Base-by-base conservation (phyloP, 306 rosid species). In the Malus sieversii region DNA sequence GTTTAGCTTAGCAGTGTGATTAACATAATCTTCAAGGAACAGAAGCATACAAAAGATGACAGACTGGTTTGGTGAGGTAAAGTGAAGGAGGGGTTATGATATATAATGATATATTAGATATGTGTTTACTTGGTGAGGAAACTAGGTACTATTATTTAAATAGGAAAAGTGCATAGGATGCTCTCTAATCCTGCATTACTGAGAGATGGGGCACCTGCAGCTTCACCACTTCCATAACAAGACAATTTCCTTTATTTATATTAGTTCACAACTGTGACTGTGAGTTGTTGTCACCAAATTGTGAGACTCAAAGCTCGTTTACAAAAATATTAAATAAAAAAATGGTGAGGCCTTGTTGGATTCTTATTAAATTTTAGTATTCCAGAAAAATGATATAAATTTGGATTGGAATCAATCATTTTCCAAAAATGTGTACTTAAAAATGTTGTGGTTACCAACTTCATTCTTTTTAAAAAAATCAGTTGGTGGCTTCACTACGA, bases 81-180 rank as follows among this genome's bases (percentile, higher is more conserved):
- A 38, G 75, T 9, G 15, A 70, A 38, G 48, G 48, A 45, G 38
- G 38, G 45, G 45, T 42, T 42, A 42, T 42, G 45, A 42, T 42
- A 9, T 62, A 63, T 62, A 51, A 70, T 35, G 52, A 20, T 42
- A 52, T 10, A 57, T n/a, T 46, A 69, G 55, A 23, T 53, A 29
- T 18, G 32, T 63, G 33, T 68, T 73, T 73, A 78, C 58, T 42
- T 69, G 74, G 44, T 15, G 68, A 25, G 70, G 30, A 77, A 78
- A 78, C 63, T 55, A 30, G 10, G 12, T 32, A 65, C 35, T 48
- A 48, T 60, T 22, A 16, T 62, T 20, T 33, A 57, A 33, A 78
- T 45, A 71, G 64, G 71, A 80, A 65, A 61, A 19, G 51, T 32
- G 86, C 93, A 83, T 85, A 66, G 90, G 93, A 89, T 89, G 81